A percentile compares a stretch with the other conserved stretches of the same genome.
Conservation (phyloP, 768 basidiomycete species). For the Vishniacozyma victoriae region DNA sequence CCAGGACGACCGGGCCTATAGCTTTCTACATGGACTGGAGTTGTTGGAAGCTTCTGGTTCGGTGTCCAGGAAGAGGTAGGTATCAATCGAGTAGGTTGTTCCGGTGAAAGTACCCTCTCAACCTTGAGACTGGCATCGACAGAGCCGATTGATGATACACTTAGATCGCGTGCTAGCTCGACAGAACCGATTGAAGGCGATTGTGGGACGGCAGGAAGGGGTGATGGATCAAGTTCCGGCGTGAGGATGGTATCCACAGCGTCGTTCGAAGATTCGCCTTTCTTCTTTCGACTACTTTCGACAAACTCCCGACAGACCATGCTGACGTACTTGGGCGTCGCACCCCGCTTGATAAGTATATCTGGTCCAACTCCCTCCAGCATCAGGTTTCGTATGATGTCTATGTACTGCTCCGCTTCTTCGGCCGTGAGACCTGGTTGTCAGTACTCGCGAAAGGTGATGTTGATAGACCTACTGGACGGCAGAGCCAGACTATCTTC, state of each 20-base stretch:
- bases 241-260: not conserved
- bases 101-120: constrained; percentile 2
- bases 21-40: constrained; percentile 11
- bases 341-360: constrained; percentile 22
- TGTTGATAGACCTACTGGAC: not conserved
- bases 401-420: constrained; percentile 31
- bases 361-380: constrained; percentile 29
- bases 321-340: constrained; percentile 26
- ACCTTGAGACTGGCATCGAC: constrained; percentile 15
- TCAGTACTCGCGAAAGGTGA: too few species aligned
- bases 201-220: not conserved
- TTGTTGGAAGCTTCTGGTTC: not conserved
- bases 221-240: not conserved
- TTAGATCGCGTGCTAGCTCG: not conserved
- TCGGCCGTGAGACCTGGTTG: constrained; percentile 18
- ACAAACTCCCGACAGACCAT: constrained; percentile 36
- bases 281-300: constrained; percentile 12
- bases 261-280: constrained; percentile 13
- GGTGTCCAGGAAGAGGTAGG: constrained; percentile 12
- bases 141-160: not conserved
- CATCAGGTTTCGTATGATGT: constrained; percentile 31
- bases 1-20: constrained; percentile 7
- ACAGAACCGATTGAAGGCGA: not conserved
- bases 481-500: not conserved
- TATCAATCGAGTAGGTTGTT: constrained; percentile 1